Evolutionary conservation across 2,329 filamentous ascomycete species (phyloP), one percentile per base, ranked within the genome.

Genomic region (Colletotrichum tropicicola): DNA sequence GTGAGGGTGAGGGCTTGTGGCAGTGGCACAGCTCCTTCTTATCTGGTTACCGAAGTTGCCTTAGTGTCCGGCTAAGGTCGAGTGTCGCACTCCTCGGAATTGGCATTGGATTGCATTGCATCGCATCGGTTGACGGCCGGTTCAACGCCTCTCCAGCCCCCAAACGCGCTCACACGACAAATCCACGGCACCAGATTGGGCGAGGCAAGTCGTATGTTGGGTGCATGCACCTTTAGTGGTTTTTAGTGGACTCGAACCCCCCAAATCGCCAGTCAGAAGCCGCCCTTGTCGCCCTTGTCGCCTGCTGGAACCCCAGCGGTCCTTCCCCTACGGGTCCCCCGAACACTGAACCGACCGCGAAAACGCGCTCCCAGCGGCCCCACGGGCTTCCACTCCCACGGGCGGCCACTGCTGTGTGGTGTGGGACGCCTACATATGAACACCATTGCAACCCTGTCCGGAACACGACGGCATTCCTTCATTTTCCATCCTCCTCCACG

Each of bases 361-460:
- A 56, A 65, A 56, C 57, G 57, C 51, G 57, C 62, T 55, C 35
- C 17, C 49, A 55, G 57, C 62, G 57, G 62, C 62, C 62, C 62
- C 62, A 65, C 62, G 62, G 62, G 48, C 62, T 55, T 56, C 43
- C 57, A 55, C 57, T 49, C 27, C 51, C 27, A 49, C 45, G 25
- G 47, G n/a, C n/a, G n/a, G n/a, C n/a, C 32, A 35, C 32, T 35
- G 32, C 13, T 12, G 32, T 15, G 57, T 49, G 30, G 37, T 51
- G 57, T 61, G 62, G 62, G 62, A 65, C 62, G n/a, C n/a, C n/a
- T n/a, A 58, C 62, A 62, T 65, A 52, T 65, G 62, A 65, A 65
- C 62, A 65, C 62, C 58, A 65, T 65, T 65, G 62, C 62, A 62
- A 65, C 62, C 62, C 58, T 62, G 57, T 65, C 62, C 62, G 51